phyloP scores from a whole-genome alignment of 2,329 filamentous ascomycete genomes.

The Byssothecium circinans region DNA sequence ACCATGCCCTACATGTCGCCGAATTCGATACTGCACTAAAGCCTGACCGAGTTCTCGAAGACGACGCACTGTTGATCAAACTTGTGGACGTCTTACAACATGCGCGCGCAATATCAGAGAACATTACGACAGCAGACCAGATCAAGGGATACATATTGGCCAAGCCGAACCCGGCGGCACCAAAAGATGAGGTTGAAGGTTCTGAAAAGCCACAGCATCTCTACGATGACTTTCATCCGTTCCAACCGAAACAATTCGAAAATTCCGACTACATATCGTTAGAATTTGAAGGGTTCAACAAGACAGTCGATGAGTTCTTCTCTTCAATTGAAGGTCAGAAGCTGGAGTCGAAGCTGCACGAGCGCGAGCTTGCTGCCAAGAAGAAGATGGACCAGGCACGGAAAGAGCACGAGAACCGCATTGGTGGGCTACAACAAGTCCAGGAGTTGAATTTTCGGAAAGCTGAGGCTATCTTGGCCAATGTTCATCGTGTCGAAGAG shows the following conservation, averaged over 20 bases:
- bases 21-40: constrained; percentile 69
- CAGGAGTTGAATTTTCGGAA: constrained; percentile 85
- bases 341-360: constrained; percentile 77
- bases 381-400: constrained; percentile 83
- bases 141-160: constrained; percentile 88
- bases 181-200: constrained; percentile 44
- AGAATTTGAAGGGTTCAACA: constrained; percentile 83
- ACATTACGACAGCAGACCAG: constrained; percentile 65
- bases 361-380: constrained; percentile 79
- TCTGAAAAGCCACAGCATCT: constrained; percentile 57
- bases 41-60: constrained; percentile 69
- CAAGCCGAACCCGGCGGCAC: constrained; percentile 51
- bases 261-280: constrained; percentile 69
- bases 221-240: constrained; percentile 96
- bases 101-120: constrained; percentile 69
- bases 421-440: constrained; percentile 78
- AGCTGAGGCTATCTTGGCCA: constrained; percentile 86
- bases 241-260: constrained; percentile 78
- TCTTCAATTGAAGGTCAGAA: constrained; percentile 95
- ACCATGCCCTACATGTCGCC: constrained; percentile 75
- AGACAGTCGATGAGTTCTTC: constrained; percentile 94
- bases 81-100: constrained; percentile 70
- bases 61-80: constrained; percentile 64
- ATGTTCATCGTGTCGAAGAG: constrained; percentile 87
- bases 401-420: constrained; percentile 79